phyloP scores from a whole-genome alignment of 352 stramenopile species.

The Pythium dissimile region DNA sequence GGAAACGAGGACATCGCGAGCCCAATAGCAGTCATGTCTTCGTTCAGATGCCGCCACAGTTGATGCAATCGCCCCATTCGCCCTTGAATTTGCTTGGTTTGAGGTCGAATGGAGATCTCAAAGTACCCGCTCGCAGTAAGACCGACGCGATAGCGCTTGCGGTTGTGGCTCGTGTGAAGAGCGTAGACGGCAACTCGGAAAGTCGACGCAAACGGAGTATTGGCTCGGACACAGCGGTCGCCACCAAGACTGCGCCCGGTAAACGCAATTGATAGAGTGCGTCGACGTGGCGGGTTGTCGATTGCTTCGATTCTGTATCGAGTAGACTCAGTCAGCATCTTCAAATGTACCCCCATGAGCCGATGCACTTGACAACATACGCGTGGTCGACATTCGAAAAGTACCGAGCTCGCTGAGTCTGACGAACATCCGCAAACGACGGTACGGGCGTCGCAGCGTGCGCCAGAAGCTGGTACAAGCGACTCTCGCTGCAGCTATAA shows the following conservation, averaged over 20 bases:
- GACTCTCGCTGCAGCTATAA: conserved; percentile 50
- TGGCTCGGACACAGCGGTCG: conserved; percentile 64
- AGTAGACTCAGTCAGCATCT: neutral
- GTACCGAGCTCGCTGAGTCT: conserved; percentile 37
- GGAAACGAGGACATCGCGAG: conserved; percentile 47
- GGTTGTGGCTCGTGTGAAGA: neutral
- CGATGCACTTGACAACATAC: conserved; percentile 21
- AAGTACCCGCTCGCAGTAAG: conserved; percentile 68
- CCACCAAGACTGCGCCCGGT: conserved; percentile 44
- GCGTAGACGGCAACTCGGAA: conserved; percentile 60
- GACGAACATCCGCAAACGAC: conserved; percentile 49
- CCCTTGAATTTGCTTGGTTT: conserved; percentile 16
- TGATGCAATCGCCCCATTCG: neutral
- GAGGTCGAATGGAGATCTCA: conserved; percentile 49
- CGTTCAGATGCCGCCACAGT: conserved; percentile 9
- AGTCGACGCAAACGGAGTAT: conserved; percentile 56
- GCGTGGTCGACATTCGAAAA: conserved; percentile 44
- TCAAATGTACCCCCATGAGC: neutral
- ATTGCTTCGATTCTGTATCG: conserved; percentile 18
- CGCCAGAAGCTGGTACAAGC: conserved; percentile 69
- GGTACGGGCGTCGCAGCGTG: conserved; percentile 63
- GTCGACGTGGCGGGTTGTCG: conserved; percentile 14
- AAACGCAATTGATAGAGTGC: conserved; percentile 49
- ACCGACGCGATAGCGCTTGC: conserved; percentile 40
- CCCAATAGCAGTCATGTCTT: conserved; percentile 64